phyloP scores from a whole-genome alignment of 805 yeast species.

The Jamesozyma spencerorum region DNA sequence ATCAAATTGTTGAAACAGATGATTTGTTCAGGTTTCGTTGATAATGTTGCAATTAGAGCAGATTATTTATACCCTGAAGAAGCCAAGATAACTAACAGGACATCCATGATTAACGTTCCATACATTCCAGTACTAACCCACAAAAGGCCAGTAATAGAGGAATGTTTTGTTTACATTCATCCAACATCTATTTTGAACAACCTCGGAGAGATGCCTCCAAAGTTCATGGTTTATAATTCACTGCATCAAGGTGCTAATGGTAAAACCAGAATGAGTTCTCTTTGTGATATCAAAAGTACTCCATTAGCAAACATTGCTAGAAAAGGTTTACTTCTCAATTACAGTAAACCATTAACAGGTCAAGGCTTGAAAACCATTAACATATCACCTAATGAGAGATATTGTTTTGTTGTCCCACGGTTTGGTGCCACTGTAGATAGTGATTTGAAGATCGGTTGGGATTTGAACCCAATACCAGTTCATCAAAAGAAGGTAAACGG shows the following conservation, averaged over 20 bases:
- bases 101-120: conserved; percentile 52
- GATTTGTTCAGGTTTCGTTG: conserved; percentile 86
- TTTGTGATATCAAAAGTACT: conserved; percentile 66
- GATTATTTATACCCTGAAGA: conserved; percentile 60
- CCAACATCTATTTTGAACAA: conserved; percentile 58
- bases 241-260: conserved; percentile 48
- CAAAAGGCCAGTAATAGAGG: conserved; percentile 35
- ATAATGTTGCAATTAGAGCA: conserved; percentile 79
- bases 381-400: conserved; percentile 57
- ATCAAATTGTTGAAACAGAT: conserved; percentile 78
- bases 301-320: conserved; percentile 74
- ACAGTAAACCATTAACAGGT: conserved; percentile 78
- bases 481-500: conserved; percentile 59
- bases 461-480: conserved; percentile 72
- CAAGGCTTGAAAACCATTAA: conserved; percentile 79
- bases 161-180: conserved; percentile 63
- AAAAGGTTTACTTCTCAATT: conserved; percentile 60
- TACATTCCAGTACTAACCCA: conserved; percentile 46
- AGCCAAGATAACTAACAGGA: conserved; percentile 46
- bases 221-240: conserved; percentile 63
- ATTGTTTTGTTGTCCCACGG: conserved; percentile 84
- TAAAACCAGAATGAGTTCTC: conserved; percentile 56
- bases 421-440: conserved; percentile 76
- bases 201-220: conserved; percentile 66
- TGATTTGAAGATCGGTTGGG: conserved; percentile 83